These are phyloP conservation scores for Dichotomocladium elegans DNA, from an alignment of 371 early-diverging fungal species.

Conservation along the genomic window DNA sequence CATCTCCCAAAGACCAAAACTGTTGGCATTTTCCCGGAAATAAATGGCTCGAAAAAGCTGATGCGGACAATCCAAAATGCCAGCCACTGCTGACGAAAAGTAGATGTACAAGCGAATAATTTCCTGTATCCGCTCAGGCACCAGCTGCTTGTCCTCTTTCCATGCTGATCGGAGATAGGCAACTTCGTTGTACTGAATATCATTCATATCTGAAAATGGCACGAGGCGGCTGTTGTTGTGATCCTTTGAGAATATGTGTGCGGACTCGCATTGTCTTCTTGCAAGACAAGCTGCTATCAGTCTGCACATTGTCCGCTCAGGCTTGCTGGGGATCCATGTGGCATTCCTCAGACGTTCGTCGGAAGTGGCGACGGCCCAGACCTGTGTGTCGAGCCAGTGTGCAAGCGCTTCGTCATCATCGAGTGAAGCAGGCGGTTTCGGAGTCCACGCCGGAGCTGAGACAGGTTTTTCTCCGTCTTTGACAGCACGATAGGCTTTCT, in stretches of 20 bases:
- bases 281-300: conserved; percentile 26
- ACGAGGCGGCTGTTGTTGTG: neutral
- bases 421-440: neutral
- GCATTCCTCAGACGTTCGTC: neutral
- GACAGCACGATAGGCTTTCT: conserved; percentile 9
- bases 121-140: conserved; percentile 14
- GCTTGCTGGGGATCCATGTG: conserved; percentile 9
- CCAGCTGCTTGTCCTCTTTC: neutral
- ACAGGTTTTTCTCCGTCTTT: no score
- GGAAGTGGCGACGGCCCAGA: neutral
- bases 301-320: conserved; percentile 33
- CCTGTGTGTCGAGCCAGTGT: conserved; percentile 18
- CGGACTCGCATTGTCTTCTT: conserved; percentile 9
- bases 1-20: conserved; percentile 64
- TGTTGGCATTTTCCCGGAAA: conserved; percentile 63
- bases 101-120: conserved; percentile 22
- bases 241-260: neutral
- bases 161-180: conserved; percentile 9
- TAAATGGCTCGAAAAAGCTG: conserved; percentile 47
- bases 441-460: neutral
- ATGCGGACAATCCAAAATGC: conserved; percentile 19
- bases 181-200: conserved; percentile 36
- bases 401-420: neutral
- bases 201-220: conserved; percentile 15
- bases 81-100: conserved; percentile 10